phyloP scores from a whole-genome alignment of 2,329 filamentous ascomycete genomes.

The Claviceps maximensis region DNA sequence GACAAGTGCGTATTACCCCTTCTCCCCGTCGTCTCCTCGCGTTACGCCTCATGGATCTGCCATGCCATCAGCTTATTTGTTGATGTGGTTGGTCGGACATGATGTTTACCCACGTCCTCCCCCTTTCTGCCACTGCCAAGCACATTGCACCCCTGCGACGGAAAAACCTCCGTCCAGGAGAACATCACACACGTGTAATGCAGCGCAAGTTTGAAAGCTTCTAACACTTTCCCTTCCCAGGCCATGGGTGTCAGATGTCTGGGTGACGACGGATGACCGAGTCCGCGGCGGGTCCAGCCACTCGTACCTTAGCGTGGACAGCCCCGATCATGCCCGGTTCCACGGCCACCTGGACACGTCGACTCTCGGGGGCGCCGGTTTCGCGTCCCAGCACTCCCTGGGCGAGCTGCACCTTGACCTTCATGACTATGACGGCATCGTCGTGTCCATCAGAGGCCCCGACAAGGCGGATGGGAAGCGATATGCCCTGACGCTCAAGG shows the following conservation, averaged over 20 bases:
- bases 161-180: not conserved
- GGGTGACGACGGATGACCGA: slow-evolving; percentile 60
- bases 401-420: slow-evolving; percentile 51
- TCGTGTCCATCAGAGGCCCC: slow-evolving; percentile 30
- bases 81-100: not conserved
- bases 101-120: not conserved
- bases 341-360: slow-evolving; percentile 58
- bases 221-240: slow-evolving; percentile 20
- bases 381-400: slow-evolving; percentile 63
- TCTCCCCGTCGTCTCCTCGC: no score
- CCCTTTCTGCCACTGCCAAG: not conserved
- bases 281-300: slow-evolving; percentile 61
- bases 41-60: not conserved
- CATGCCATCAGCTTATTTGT: not conserved
- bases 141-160: not conserved
- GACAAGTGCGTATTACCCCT: slow-evolving; percentile 18
- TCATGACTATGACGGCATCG: slow-evolving; percentile 45
- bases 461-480: slow-evolving; percentile 44
- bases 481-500: slow-evolving; percentile 66
- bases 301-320: slow-evolving; percentile 31
- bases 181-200: not conserved
- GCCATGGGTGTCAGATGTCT: slow-evolving; percentile 45
- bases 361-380: slow-evolving; percentile 67
- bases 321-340: slow-evolving; percentile 39
- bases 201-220: not conserved